phyloP scores from a whole-genome alignment of 345 rosid species.

The Raphanus raphanistrum region DNA sequence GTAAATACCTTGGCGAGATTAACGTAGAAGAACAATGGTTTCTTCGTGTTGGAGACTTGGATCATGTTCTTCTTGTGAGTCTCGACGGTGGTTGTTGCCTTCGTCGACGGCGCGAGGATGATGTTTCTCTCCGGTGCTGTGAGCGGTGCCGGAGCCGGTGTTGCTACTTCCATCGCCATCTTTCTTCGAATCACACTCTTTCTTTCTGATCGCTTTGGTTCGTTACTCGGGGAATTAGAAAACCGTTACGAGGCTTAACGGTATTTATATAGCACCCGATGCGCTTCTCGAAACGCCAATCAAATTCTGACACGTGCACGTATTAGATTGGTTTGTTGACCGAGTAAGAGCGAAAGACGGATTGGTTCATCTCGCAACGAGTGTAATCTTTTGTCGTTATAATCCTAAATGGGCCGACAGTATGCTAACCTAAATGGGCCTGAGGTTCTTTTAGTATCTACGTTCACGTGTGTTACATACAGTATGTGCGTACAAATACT shows the following conservation, averaged over 20 bases:
- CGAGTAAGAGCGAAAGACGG: conserved; percentile 39
- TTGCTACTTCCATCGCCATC: conserved; percentile 43
- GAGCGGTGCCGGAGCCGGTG: conserved; percentile 39
- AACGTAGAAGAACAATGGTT: conserved; percentile 67
- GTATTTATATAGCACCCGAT: conserved; percentile 27
- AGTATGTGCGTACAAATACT: no score
- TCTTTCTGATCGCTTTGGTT: neutral
- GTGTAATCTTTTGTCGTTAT: no score
- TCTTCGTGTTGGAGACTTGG: conserved; percentile 68
- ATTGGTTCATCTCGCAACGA: conserved; percentile 19
- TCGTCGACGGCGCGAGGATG: conserved; percentile 1
- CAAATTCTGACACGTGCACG: conserved; percentile 23
- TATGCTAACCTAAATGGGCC: neutral
- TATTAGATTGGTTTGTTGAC: conserved; percentile 26
- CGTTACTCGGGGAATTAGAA: conserved; percentile 24
- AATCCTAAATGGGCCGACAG: neutral
- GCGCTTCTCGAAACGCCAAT: neutral
- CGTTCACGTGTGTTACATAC: no score
- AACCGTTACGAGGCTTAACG: conserved; percentile 28
- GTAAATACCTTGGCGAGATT: conserved; percentile 57
- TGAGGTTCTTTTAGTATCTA: neutral
- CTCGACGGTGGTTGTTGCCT: conserved; percentile 16
- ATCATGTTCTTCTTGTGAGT: conserved; percentile 59
- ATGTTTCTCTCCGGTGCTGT: conserved; percentile 30
- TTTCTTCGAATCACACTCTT: conserved; percentile 3